phyloP scores from a whole-genome alignment of 106 monocot genomes.

The Phalaenopsis aphrodite region DNA sequence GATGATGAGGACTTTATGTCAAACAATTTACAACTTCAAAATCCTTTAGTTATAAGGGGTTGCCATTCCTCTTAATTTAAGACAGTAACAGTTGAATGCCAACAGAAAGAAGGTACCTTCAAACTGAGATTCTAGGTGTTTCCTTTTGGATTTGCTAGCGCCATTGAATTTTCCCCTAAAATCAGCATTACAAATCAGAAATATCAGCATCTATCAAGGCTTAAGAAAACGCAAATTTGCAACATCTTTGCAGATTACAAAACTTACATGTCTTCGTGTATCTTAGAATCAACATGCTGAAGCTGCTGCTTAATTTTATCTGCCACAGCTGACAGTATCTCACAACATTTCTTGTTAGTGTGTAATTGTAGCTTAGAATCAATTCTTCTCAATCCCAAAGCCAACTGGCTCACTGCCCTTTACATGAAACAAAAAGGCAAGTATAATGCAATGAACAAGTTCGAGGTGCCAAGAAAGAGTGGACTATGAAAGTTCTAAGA shows the following conservation, averaged over 20 bases:
- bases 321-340: conserved; percentile 35
- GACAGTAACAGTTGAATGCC: no score
- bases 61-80: no score
- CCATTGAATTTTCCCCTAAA: conserved; percentile 47
- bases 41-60: no score
- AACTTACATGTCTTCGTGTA: conserved; percentile 51
- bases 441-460: conserved; percentile 3
- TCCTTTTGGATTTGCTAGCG: conserved; percentile 57
- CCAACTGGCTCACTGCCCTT: conserved; percentile 37
- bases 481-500: conserved; percentile 12
- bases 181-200: conserved; percentile 7
- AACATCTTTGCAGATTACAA: neutral
- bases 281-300: conserved; percentile 41
- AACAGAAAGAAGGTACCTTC: conserved; percentile 34
- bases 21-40: no score
- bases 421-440: conserved; percentile 4
- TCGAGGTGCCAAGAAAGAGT: neutral
- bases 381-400: conserved; percentile 31
- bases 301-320: conserved; percentile 33
- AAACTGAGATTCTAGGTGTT: conserved; percentile 63
- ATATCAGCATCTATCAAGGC: neutral
- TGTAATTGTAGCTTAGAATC: conserved; percentile 36
- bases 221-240: neutral
- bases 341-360: conserved; percentile 35
- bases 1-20: neutral